A percentile compares a stretch with the other conserved stretches of the same genome.
These are phyloP conservation scores for Lentinula boryana DNA, from an alignment of 768 basidiomycete species.

Conservation along the genomic window DNA sequence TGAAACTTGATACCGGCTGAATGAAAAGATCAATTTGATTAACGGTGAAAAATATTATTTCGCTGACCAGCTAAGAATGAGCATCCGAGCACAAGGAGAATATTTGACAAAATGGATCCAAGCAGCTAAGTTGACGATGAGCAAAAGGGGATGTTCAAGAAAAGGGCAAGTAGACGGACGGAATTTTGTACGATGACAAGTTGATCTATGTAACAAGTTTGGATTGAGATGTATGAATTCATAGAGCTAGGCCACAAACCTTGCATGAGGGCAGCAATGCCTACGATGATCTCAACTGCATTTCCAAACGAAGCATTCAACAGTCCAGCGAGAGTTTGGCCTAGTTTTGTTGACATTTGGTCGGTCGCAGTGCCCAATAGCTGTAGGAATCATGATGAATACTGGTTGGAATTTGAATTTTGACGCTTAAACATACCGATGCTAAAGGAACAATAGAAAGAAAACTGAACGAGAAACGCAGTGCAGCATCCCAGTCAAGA, in stretches of 20 bases:
- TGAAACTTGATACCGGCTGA: slow-evolving; percentile 57
- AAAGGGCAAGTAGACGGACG: slow-evolving; percentile 26
- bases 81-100: slow-evolving; percentile 85
- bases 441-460: slow-evolving; percentile 85
- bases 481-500: slow-evolving; percentile 66
- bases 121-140: slow-evolving; percentile 51
- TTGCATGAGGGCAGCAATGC: slow-evolving; percentile 76
- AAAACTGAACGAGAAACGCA: slow-evolving; percentile 74
- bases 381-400: slow-evolving; percentile 23
- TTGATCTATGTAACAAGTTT: slow-evolving; percentile 43
- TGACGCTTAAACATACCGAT: slow-evolving; percentile 42
- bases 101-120: slow-evolving; percentile 86
- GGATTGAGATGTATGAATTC: background rate
- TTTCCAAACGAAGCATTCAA: slow-evolving; percentile 83
- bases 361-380: slow-evolving; percentile 80
- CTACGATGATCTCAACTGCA: slow-evolving; percentile 87
- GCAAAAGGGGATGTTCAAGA: background rate
- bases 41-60: background rate
- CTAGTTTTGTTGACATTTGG: slow-evolving; percentile 70
- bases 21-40: background rate
- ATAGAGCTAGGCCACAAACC: slow-evolving; percentile 30
- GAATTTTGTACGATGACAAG: slow-evolving; percentile 90
- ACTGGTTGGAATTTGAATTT: background rate
- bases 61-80: slow-evolving; percentile 76
- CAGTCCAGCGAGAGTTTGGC: slow-evolving; percentile 81